A percentile compares a stretch with the other conserved stretches of the same genome.
phyloP scores from a whole-genome alignment of 108 stramenopile species.

The Epipyxis sp. region DNA sequence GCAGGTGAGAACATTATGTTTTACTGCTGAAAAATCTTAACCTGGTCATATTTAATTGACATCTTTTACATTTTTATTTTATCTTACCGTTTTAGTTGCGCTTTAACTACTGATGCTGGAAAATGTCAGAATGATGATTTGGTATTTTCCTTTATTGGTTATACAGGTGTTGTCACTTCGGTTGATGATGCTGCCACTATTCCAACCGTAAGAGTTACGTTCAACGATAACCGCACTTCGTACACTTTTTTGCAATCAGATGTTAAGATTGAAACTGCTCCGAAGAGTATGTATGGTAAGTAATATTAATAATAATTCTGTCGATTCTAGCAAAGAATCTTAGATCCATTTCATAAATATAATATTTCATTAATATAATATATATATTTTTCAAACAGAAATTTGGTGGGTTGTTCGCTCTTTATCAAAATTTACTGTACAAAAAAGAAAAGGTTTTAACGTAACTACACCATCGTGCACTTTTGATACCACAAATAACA shows the following conservation, averaged over 20 bases:
- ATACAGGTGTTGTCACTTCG: not conserved
- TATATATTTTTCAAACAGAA: too few relatives aligned
- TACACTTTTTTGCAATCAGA: slow-evolving; percentile 60
- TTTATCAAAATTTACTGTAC: slow-evolving; percentile 56
- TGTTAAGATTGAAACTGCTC: slow-evolving; percentile 58
- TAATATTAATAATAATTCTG: too few relatives aligned
- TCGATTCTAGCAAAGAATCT: too few relatives aligned
- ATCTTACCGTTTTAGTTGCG: too few relatives aligned
- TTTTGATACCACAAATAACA: slow-evolving; percentile 63
- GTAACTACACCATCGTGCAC: slow-evolving; percentile 69
- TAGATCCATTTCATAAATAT: too few relatives aligned
- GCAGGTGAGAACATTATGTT: too few relatives aligned
- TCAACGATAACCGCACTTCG: slow-evolving; percentile 63
- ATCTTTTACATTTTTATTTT: too few relatives aligned
- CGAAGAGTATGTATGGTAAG: too few relatives aligned
- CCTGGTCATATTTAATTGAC: too few relatives aligned
- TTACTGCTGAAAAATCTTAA: not conserved
- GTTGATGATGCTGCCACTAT: slow-evolving; percentile 6
- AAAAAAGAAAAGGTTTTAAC: slow-evolving; percentile 64
- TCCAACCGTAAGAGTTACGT: slow-evolving; percentile 50
- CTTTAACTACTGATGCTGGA: not conserved
- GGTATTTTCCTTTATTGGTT: slow-evolving; percentile 15
- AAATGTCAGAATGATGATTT: slow-evolving; percentile 12
- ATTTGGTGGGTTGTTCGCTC: slow-evolving; percentile 64
- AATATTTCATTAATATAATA: too few relatives aligned